Evolutionary conservation across 768 basidiomycete genomes (phyloP).

Genomic region (Chalciporus pseudorubinellus): DNA sequence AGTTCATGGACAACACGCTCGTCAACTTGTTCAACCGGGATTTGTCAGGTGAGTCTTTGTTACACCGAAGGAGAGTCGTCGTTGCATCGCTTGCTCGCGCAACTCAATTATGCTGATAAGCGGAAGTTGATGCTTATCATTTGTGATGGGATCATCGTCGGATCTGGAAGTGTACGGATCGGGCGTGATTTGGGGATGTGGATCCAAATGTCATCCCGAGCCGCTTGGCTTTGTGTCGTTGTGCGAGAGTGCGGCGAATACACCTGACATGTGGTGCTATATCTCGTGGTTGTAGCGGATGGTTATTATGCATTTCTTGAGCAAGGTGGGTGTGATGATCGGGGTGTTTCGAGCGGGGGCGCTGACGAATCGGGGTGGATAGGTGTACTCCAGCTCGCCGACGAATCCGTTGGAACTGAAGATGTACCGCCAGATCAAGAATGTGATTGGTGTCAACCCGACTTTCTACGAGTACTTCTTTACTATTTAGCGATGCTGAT

Average conservation of each 20-base stretch:
- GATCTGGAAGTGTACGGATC: slow-evolving; percentile 91
- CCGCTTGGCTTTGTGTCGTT: slow-evolving; percentile 88
- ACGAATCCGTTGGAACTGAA: slow-evolving; percentile 98
- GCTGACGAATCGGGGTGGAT: slow-evolving; percentile 1
- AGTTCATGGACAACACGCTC: slow-evolving; percentile 62
- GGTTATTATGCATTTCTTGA: slow-evolving; percentile 94
- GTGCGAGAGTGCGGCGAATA: slow-evolving; percentile 88
- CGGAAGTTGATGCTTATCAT: slow-evolving; percentile 90
- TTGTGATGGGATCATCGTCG: slow-evolving; percentile 98
- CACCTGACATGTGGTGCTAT: slow-evolving; percentile 91
- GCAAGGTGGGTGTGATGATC: slow-evolving; percentile 58
- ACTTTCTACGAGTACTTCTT: no score
- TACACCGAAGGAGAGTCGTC: slow-evolving; percentile 92
- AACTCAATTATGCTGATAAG: slow-evolving; percentile 96
- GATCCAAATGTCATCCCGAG: slow-evolving; percentile 92
- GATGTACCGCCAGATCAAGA: slow-evolving; percentile 97
- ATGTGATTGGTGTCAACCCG: no score
- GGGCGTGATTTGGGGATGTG: slow-evolving; percentile 91
- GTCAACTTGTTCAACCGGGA: slow-evolving; percentile 85
- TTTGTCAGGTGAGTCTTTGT: slow-evolving; percentile 95
- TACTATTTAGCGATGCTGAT: no score
- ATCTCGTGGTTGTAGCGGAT: slow-evolving; percentile 89
- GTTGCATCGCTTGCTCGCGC: slow-evolving; percentile 75
- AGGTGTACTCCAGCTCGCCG: slow-evolving; percentile 87
- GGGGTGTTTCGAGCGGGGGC: no score